phyloP scores from a whole-genome alignment of 1,284 basidiomycete genomes.

The Testicularia cyperi region DNA sequence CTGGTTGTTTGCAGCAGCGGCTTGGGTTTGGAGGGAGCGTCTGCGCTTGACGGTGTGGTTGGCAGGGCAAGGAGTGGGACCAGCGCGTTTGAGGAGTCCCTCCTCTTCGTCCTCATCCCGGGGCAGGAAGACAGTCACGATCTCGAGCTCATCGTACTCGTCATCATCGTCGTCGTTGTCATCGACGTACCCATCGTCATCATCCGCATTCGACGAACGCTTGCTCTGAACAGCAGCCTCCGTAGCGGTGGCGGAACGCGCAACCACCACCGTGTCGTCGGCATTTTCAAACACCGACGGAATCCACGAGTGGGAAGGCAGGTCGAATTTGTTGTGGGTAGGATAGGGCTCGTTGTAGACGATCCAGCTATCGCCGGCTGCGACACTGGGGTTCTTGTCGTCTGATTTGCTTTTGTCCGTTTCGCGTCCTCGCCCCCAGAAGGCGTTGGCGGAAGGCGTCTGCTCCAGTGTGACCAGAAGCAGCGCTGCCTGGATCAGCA shows the following conservation, averaged over 20 bases:
- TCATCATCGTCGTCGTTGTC: slow-evolving; percentile 20
- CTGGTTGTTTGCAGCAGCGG: slow-evolving; percentile 4
- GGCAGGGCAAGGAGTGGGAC: slow-evolving; percentile 27
- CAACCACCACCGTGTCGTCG: too few relatives aligned
- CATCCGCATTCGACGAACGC: too few relatives aligned
- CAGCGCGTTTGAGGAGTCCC: slow-evolving; percentile 11
- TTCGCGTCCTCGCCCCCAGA: slow-evolving; percentile 6
- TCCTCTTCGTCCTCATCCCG: slow-evolving; percentile 5
- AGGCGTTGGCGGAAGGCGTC: slow-evolving; percentile 8
- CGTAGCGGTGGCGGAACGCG: too few relatives aligned
- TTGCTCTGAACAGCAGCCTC: too few relatives aligned
- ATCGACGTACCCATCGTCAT: not conserved
- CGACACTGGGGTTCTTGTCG: not conserved
- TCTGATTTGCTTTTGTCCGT: not conserved
- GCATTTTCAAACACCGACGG: slow-evolving; percentile 9
- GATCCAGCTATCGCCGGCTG: not conserved
- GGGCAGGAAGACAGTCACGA: slow-evolving; percentile 34
- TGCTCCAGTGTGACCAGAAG: slow-evolving; percentile 20
- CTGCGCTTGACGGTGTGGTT: slow-evolving; percentile 10
- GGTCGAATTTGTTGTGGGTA: not conserved
- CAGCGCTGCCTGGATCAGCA: slow-evolving; percentile 22
- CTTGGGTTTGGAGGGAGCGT: slow-evolving; percentile 7
- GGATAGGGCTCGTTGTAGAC: not conserved
- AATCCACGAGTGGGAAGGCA: not conserved
- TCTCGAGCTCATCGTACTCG: slow-evolving; percentile 28